Conservation (phyloP, 23 red algal species). For the Gracilariopsis chorda region DNA sequence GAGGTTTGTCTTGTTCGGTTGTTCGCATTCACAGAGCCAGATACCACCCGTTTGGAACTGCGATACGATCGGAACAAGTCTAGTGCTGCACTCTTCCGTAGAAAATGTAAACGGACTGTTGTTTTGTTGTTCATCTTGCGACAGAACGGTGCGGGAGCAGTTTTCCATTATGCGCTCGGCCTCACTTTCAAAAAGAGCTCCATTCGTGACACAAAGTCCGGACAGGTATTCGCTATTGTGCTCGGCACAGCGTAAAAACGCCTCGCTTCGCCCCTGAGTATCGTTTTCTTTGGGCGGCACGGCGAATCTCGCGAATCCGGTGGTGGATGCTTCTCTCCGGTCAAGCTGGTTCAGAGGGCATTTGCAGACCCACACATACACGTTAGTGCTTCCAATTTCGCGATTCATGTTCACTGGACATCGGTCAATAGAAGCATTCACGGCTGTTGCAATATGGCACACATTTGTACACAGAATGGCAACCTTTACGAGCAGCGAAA, state of each 20-base stretch:
- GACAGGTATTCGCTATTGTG: neutral
- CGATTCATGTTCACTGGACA: constrained; percentile 2
- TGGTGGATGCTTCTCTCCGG: neutral
- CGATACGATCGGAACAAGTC: neutral
- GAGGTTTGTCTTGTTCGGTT: neutral
- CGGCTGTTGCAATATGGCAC: no score
- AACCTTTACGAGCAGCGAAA: no score
- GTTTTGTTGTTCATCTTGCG: neutral
- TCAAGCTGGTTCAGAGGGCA: neutral
- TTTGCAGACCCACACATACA: constrained; percentile 16
- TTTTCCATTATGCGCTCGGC: neutral
- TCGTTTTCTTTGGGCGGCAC: neutral
- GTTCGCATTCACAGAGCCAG: neutral
- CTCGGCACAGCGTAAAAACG: neutral
- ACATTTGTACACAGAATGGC: no score
- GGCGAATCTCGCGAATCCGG: neutral
- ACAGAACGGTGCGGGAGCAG: neutral
- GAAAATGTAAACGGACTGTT: neutral
- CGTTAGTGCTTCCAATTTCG: neutral
- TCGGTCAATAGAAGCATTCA: neutral
- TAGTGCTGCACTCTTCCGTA: neutral
- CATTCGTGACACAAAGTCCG: neutral
- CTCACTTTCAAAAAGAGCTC: neutral
- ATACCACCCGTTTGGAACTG: neutral
- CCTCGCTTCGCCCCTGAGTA: neutral